Evolutionary conservation across 2,329 filamentous ascomycete species (phyloP).

Genomic region (Pestalotiopsis sp.): DNA sequence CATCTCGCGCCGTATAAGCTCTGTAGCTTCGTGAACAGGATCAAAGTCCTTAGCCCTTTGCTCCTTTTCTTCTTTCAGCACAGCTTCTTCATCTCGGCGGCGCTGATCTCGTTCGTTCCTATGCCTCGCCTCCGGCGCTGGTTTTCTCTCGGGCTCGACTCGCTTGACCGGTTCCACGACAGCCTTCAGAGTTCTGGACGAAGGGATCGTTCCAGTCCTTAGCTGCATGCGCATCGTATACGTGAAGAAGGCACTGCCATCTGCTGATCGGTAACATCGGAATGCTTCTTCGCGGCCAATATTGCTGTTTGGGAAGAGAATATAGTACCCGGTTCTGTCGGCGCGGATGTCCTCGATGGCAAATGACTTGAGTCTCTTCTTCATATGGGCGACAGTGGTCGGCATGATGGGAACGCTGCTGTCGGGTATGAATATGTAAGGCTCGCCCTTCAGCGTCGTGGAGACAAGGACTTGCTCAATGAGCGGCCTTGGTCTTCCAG

Average conservation of each 20-base stretch:
- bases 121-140: slow-evolving; percentile 47
- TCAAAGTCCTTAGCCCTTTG: slow-evolving; percentile 86
- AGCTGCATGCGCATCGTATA: slow-evolving; percentile 91
- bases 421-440: slow-evolving; percentile 89
- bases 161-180: slow-evolving; percentile 22
- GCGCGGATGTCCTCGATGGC: slow-evolving; percentile 78
- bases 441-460: slow-evolving; percentile 70
- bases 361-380: slow-evolving; percentile 83
- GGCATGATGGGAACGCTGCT: slow-evolving; percentile 83
- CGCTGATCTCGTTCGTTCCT: slow-evolving; percentile 72
- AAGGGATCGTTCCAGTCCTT: slow-evolving; percentile 41
- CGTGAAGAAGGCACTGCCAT: slow-evolving; percentile 85
- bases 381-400: slow-evolving; percentile 85
- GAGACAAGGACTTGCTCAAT: slow-evolving; percentile 68
- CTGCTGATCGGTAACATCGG: slow-evolving; percentile 74
- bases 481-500: slow-evolving; percentile 48
- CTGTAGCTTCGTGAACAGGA: slow-evolving; percentile 81
- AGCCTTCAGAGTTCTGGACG: slow-evolving; percentile 30
- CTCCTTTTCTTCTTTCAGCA: slow-evolving; percentile 87
- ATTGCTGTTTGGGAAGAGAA: slow-evolving; percentile 81
- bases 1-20: slow-evolving; percentile 77
- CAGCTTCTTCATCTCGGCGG: slow-evolving; percentile 73
- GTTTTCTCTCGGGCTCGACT: slow-evolving; percentile 27
- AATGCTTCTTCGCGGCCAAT: slow-evolving; percentile 78
- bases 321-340: slow-evolving; percentile 85